Base-by-base conservation (phyloP, 345 rosid species). In the Crucihimalaya himalaica region DNA sequence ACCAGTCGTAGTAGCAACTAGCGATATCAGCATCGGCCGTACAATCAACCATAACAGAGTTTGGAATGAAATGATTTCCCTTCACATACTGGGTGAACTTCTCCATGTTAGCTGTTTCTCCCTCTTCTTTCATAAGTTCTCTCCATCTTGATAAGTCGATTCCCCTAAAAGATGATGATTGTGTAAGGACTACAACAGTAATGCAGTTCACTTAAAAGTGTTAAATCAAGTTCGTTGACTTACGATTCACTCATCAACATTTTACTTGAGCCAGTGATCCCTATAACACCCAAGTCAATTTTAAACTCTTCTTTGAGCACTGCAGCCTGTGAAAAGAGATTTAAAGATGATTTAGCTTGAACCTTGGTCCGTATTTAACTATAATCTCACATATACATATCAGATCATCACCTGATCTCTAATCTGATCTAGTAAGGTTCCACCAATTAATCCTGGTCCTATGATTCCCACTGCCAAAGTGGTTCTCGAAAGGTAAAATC, bases 361-460 rank as follows among this genome's bases (percentile, higher is more conserved):
- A 45, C 13, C 21, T 31, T 60, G 63, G 53, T 61, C 21, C 11
- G 12, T 34, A 63, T 19, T 35, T 46, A 19, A 23, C n/a, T 18
- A 62, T 19, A 29, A 29, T 46, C 71, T 28, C 60, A 16, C 43
- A 47, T 7, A 60, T 67, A 31, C n/a, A 29, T 6, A 27, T 21
- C 52, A 69, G 19, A 21, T 46, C 45, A 16, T 58, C 43, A 94
- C 99, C 95, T 95, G 99, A 84, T 92, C 96, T 76, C 81, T 86
- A 46, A 91, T 88, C 81, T 92, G 99, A 78, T 89, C 96, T 27
- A 95, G 97, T 71, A 95, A 85, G 35, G 97, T 84, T 64, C 81
- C 86, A 77, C 99, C 97, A 61, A 95, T 92, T 84, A 95, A 80
- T 23, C 99, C 99, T 15, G 97, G 97, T 68, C 97, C 97, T 77